Base-by-base conservation (phyloP, 305 asterid species). In the Fraxinus sp. region DNA sequence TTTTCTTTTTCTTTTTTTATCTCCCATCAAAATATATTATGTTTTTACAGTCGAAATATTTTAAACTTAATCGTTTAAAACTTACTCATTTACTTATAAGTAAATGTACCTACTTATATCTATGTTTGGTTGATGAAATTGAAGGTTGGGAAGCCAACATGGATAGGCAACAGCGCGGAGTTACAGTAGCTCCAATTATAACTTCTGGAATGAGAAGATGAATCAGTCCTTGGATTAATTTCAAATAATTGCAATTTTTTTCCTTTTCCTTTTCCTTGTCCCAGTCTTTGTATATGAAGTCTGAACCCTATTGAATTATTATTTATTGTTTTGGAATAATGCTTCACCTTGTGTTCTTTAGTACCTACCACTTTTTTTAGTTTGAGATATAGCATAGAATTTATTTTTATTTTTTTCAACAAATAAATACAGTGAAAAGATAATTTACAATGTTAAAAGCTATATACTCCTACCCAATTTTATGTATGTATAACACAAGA, bases 61-160 rank as follows among this genome's bases (percentile, higher is more conserved):
- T 55, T 55, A 55, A 55, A 49, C 59, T 52, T 52, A 4, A 52
- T 52, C 8, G 22, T 14, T 76, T 76, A 18, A 10, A 22, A 18
- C 16, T 22, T 76, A 26, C 79, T 76, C 10, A 8, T 36, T 39
- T 10, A 11, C 4, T 35, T 46, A 75, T 75, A 36, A n/a, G 33
- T 22, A 76, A 18, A 41, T 37, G 16, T 77, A 35, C 1, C 59
- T 77, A 43, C 14, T 18, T 28, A 39, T 30, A 77, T 18, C 7
- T 13, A 18, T 77, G 13, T 18, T 46, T 43, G 52, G 32, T 10
- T 39, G 26, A 10, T 77, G 28, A 77, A 55, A 5, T 20, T 74
- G 73, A 57, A 84, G 86, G 86, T 2, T 84, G 86, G 86, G 81
- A 84, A 84, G 86, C 84, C 30, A 84, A 84, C 75, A 59, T 79